Conservation (phyloP, 106 monocot species). For the Dactylorhiza incarnata region DNA sequence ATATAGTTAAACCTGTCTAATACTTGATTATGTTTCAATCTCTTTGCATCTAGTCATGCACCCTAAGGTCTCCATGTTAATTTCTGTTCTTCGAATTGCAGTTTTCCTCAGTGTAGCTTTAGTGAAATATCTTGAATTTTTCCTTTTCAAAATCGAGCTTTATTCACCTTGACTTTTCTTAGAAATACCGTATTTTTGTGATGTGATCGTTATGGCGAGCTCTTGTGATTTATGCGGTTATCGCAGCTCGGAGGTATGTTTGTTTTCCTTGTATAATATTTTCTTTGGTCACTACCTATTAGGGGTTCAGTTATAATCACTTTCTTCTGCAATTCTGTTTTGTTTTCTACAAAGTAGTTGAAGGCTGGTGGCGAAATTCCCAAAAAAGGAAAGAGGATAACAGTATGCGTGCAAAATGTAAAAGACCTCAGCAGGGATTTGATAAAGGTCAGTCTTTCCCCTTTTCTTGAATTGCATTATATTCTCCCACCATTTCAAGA, state of each 20-base stretch:
- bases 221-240: conserved; percentile 93
- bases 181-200: conserved; percentile 97
- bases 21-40: too few species aligned
- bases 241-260: conserved; percentile 87
- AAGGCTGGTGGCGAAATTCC: conserved; percentile 96
- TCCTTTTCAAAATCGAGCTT: neutral
- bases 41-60: too few species aligned
- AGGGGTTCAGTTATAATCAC: neutral
- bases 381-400: conserved; percentile 69
- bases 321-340: neutral
- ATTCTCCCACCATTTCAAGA: neutral
- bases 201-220: conserved; percentile 95
- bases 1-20: too few species aligned
- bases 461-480: neutral
- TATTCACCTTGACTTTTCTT: conserved; percentile 23
- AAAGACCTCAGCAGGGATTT: conserved; percentile 88
- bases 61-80: too few species aligned
- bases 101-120: neutral
- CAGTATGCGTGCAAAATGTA: conserved; percentile 37
- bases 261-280: neutral
- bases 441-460: conserved; percentile 56
- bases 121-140: neutral
- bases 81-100: neutral
- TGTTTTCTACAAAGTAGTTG: conserved; percentile 37
- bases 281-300: neutral